Conservation (phyloP, 495 filamentous ascomycete genomes). For the Gamarada debralockiae region DNA sequence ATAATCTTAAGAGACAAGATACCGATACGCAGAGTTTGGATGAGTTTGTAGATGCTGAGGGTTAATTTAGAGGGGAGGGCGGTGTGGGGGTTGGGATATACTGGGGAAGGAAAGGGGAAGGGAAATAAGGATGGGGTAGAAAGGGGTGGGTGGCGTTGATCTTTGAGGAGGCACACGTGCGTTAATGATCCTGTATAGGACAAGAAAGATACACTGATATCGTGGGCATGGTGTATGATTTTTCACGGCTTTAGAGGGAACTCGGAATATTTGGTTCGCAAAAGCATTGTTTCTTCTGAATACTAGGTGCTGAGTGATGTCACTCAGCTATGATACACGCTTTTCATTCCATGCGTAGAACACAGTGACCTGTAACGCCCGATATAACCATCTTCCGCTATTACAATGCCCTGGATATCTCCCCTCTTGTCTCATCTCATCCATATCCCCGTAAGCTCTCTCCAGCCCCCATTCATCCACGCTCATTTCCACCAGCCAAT, state of each 20-base stretch:
- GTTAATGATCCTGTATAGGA: constrained; percentile 5
- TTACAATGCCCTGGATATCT: not conserved
- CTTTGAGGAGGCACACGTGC: not conserved
- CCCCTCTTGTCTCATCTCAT: not conserved
- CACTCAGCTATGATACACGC: not conserved
- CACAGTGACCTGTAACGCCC: constrained; percentile 5
- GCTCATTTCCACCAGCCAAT: not conserved
- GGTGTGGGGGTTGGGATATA: no score
- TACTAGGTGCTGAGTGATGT: not conserved
- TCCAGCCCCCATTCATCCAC: not conserved
- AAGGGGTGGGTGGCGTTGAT: not conserved
- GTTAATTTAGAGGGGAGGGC: constrained; percentile 18
- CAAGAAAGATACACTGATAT: constrained; percentile 5
- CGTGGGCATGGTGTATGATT: no score
- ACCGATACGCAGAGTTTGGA: constrained; percentile 46
- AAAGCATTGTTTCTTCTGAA: not conserved
- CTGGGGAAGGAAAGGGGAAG: constrained; percentile 14
- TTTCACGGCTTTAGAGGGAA: no score
- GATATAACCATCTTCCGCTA: constrained; percentile 5
- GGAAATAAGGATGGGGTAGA: not conserved
- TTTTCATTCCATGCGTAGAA: not conserved
- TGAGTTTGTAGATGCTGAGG: constrained; percentile 57
- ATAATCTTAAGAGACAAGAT: constrained; percentile 29
- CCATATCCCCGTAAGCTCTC: not conserved
- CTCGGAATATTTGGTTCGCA: not conserved